A percentile compares a stretch with the other conserved stretches of the same genome.
Evolutionary conservation across 106 monocot species (phyloP).

Genomic region (Xerophyta viscosa): DNA sequence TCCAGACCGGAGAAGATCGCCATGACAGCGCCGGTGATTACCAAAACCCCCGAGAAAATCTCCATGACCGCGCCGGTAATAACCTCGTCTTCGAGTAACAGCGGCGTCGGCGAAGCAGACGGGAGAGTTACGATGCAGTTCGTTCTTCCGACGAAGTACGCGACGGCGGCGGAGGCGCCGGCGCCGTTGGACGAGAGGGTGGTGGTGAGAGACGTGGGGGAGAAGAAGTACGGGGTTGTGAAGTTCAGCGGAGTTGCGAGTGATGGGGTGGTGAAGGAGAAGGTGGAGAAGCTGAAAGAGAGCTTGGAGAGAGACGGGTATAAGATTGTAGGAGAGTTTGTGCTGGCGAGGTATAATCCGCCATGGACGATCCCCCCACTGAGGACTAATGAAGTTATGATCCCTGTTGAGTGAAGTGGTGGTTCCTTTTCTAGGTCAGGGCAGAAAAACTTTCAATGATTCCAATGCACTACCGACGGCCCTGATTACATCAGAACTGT

Average conservation of each 20-base stretch:
- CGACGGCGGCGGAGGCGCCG: conserved; percentile 67
- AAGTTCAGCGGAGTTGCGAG: conserved; percentile 63
- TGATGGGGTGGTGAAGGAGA: conserved; percentile 51
- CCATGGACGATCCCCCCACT: conserved; percentile 84
- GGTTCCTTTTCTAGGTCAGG: no score
- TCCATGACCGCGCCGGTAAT: conserved; percentile 47
- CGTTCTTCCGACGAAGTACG: conserved; percentile 70
- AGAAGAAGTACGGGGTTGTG: conserved; percentile 71
- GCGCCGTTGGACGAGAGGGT: conserved; percentile 74
- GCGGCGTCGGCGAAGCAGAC: neutral
- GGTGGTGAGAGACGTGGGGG: conserved; percentile 57
- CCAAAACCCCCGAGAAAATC: conserved; percentile 23
- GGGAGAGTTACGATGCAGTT: conserved; percentile 69
- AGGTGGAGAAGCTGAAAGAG: conserved; percentile 46
- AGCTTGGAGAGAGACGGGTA: conserved; percentile 70
- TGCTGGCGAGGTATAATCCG: conserved; percentile 90
- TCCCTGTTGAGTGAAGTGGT: conserved; percentile 57
- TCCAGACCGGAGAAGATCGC: conserved; percentile 56
- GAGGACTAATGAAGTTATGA: conserved; percentile 87
- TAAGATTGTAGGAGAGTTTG: conserved; percentile 26
- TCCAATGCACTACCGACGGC: no score
- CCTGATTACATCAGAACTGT: no score
- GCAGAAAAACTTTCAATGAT: no score
- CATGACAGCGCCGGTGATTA: conserved; percentile 71
- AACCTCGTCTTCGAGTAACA: conserved; percentile 15